Evolutionary conservation across 768 basidiomycete genomes (phyloP).

Genomic region (Cystofilobasidium ferigula): DNA sequence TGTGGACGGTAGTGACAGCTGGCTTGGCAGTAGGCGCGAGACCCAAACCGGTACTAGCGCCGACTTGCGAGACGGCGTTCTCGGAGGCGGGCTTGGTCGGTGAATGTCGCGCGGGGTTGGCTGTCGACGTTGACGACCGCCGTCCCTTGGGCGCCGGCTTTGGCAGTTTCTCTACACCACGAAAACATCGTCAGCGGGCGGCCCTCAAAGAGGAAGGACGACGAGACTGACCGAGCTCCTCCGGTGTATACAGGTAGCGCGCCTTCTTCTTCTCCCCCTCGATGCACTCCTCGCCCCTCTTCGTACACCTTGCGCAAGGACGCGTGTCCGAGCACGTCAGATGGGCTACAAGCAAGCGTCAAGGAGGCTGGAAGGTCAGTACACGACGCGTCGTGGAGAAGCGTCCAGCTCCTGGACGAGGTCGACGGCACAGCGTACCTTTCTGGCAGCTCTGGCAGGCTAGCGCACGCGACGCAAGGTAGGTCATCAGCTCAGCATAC

Average conservation of each 20-base stretch:
- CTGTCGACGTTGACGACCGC: neutral
- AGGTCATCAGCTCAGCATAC: neutral
- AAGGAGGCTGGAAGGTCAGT: neutral
- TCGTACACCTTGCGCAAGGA: conserved; percentile 89
- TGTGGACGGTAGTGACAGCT: too few relatives aligned
- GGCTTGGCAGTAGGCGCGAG: too few relatives aligned
- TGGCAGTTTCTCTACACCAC: neutral
- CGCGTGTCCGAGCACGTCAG: conserved; percentile 39
- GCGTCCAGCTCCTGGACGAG: neutral
- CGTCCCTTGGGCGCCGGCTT: neutral
- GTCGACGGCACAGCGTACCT: neutral
- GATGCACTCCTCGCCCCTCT: conserved; percentile 78
- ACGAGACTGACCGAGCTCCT: conserved; percentile 61
- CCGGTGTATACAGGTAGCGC: conserved; percentile 88
- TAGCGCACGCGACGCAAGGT: neutral
- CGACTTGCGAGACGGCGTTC: too few relatives aligned
- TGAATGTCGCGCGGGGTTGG: neutral
- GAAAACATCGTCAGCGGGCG: too few relatives aligned
- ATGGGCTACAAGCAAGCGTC: neutral
- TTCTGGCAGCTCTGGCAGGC: conserved; percentile 24
- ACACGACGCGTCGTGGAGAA: neutral
- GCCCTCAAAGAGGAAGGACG: neutral
- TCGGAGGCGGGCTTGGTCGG: neutral
- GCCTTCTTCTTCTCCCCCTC: conserved; percentile 97
- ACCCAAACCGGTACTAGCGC: too few relatives aligned